Percentiles rank a stretch among this genome's conserved stretches.
Evolutionary conservation across 1,139 yeast species (phyloP).

Genomic region (Nadsonia starkeyi-henricii): DNA sequence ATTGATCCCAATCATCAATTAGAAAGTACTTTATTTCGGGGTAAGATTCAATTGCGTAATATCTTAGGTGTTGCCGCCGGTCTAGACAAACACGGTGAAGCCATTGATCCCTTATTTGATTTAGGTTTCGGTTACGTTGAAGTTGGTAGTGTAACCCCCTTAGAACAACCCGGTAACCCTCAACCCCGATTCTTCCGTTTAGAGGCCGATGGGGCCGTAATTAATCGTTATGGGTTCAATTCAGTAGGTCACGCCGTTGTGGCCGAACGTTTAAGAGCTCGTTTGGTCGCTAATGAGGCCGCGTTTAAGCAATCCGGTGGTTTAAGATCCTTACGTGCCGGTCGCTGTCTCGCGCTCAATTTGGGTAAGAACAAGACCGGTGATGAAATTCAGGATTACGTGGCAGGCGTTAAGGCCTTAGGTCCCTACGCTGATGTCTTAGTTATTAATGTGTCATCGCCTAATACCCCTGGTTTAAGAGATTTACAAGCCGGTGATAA

Average conservation of each 20-base stretch:
- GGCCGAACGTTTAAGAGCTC: constrained; percentile 44
- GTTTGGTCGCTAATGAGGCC: constrained; percentile 28
- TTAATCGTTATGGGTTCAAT: constrained; percentile 89
- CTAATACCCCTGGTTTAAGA: constrained; percentile 91
- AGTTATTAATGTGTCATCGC: constrained; percentile 87
- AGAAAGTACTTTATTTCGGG: constrained; percentile 20
- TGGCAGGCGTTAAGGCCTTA: constrained; percentile 66
- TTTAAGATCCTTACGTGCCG: constrained; percentile 46
- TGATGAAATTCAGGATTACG: constrained; percentile 77
- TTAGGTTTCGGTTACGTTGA: constrained; percentile 84
- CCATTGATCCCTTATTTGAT: constrained; percentile 67
- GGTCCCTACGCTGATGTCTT: constrained; percentile 81
- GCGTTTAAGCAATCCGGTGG: constrained; percentile 11
- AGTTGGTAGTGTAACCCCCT: constrained; percentile 86
- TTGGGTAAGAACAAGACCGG: constrained; percentile 87
- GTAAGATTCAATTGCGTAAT: constrained; percentile 33
- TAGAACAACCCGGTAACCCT: constrained; percentile 90
- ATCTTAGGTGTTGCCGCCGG: constrained; percentile 97
- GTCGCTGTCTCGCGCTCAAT: constrained; percentile 64
- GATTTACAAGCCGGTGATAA: constrained; percentile 69
- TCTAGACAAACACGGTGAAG: constrained; percentile 86
- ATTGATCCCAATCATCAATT: constrained; percentile 21
- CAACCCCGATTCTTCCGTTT: constrained; percentile 79
- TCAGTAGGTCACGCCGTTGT: constrained; percentile 78
- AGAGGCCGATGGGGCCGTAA: constrained; percentile 75